Evolutionary conservation across 1,284 basidiomycete species (phyloP), one percentile per base, ranked within the genome.

Genomic region (Bondarzewia mesenterica): DNA sequence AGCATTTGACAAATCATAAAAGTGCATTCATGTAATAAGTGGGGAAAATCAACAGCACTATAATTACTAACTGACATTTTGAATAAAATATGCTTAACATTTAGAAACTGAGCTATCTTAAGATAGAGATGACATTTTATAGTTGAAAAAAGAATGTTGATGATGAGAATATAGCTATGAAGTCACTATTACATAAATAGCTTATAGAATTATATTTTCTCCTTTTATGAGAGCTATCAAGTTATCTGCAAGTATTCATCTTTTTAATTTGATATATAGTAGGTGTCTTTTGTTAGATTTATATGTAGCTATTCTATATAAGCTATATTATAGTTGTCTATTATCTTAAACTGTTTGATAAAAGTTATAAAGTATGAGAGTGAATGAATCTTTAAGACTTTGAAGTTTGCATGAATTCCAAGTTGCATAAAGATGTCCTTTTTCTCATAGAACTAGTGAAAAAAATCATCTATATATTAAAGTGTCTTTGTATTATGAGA

Each of bases 191-290:
- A 16, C 10, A 39, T 16, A 39, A 39, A 39, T 10, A 39, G 16
- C n/a, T 10, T 10, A 16, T 39, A 16, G 8, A 10, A 10, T 10
- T 39, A 16, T 10, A 39, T 39, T 21, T 39, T 39, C 21, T 47
- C 40, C 6, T 20, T 8, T 32, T 54, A 45, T 25, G 63, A 54
- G 0, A 70, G 54, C 68, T 68, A 71, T 0, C 36, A 8, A 0
- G 63, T 64, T 68, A 71, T 71, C 37, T 69, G 67, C 0, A 53
- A 18, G 23, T 61, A 58, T 40, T 67, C 61, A n/a, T 69, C 60
- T 29, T 63, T 62, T 15, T 54, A 56, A 47, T 68, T 69, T 2
- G 60, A 62, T 1, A 63, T 59, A 6, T 57, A 52, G 40, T 66
- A 68, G 0, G 58, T 62, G 20, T 64, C 51, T 53, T 65, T 62